Base-by-base conservation (phyloP, 2,329 filamentous ascomycete species). In the Metarhizium brunneum region DNA sequence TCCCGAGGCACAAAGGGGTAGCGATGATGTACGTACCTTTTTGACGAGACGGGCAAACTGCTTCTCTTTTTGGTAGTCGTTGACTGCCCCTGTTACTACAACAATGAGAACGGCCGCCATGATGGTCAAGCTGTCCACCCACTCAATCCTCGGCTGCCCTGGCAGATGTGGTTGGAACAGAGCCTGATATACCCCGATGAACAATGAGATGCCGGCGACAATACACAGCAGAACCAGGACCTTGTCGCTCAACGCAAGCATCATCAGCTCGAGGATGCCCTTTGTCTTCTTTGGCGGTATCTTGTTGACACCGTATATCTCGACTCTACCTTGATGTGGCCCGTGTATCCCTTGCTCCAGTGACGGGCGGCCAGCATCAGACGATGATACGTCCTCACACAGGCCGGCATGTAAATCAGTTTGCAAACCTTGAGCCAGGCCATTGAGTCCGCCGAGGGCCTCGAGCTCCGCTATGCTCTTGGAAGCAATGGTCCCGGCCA, bases 41-140 rank as follows among this genome's bases (percentile, higher is more conserved):
- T 66, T 72, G 63, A 85, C 86, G 16, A 87, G 74, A 58, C 78
- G 82, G 53, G 77, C 77, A 66, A 87, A 87, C 60, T 85, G 82
- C 36, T 81, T 74, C 65, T 86, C 82, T 68, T 85, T 86, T 63
- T 86, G 81, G 77, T 80, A 87, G 66, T 87, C 84, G 61, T 87
- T 87, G 50, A 79, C 65, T n/a, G 83, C 47, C 3, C 52, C 56
- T 8, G 54, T 54, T 5, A 57, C 43, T 7, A 57, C 56, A 36
- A 57, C 47, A 29, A 57, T 36, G 18, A 52, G 35, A 40, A 61
- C 55, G 14, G 58, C 58, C 20, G 55, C 54, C 45, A 61, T 55
- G 47, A 87, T 86, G 42, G 84, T 84, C 42, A 86, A 81, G n/a
- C 84, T 84, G 67, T 87, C 84, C 11, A 86, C 78, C 84, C 80